Evolutionary conservation across 331 rosid species (phyloP).

Genomic region (Rhamnella rubrinervis): DNA sequence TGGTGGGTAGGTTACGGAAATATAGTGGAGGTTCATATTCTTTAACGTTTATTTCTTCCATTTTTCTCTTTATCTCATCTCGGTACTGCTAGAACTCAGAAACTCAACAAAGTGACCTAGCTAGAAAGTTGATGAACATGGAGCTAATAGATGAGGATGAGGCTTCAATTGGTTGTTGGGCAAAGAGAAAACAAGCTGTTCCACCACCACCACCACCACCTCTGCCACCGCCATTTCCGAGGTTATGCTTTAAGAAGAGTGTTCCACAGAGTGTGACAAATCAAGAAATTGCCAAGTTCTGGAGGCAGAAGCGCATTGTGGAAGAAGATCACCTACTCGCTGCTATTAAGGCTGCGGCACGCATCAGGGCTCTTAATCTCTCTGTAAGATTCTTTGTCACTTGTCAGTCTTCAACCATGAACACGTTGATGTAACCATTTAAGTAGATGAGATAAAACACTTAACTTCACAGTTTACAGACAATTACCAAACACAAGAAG

Average conservation of each 20-base stretch:
- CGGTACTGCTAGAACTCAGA: not conserved
- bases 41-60: constrained; percentile 7
- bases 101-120: not conserved
- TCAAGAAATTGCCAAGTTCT: constrained; percentile 66
- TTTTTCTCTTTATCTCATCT: constrained; percentile 10
- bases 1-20: not conserved
- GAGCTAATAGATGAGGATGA: constrained; percentile 44
- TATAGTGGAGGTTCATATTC: not conserved
- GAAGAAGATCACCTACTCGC: constrained; percentile 81
- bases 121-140: constrained; percentile 30
- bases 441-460: no score
- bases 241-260: constrained; percentile 31
- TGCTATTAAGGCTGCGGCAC: constrained; percentile 79
- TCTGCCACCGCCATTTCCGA: constrained; percentile 51
- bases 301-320: constrained; percentile 60
- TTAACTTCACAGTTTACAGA: no score
- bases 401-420: not conserved
- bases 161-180: constrained; percentile 13
- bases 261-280: constrained; percentile 57
- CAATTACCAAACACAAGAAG: no score
- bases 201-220: constrained; percentile 35
- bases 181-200: constrained; percentile 25
- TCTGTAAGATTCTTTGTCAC: constrained; percentile 34
- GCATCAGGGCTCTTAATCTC: constrained; percentile 62
- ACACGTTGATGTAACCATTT: not conserved